Percentiles rank a stretch among this genome's conserved stretches.
Conservation (phyloP, 257 asterid species). For the Salvia miltiorrhiza region DNA sequence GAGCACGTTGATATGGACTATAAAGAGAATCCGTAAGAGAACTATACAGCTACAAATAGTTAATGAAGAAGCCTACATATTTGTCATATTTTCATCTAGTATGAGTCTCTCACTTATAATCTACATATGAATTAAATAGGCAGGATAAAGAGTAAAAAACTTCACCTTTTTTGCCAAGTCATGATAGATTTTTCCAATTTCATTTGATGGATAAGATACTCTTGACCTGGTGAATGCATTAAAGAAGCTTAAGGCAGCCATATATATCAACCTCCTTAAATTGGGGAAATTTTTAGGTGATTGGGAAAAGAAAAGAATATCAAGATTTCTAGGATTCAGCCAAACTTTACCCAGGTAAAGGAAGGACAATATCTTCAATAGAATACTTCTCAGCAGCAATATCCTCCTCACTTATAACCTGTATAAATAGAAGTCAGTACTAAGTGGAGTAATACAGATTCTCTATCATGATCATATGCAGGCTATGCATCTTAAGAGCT, state of each 20-base stretch:
- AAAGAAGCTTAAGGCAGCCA: constrained; percentile 13
- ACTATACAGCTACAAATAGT: not conserved
- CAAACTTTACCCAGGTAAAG: constrained; percentile 84
- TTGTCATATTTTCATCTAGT: constrained; percentile 5
- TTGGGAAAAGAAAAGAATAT: constrained; percentile 12
- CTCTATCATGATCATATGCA: not conserved
- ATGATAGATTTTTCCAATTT: constrained; percentile 62
- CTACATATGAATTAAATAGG: constrained; percentile 5
- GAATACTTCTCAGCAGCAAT: constrained; percentile 58
- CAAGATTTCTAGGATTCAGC: constrained; percentile 16
- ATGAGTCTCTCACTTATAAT: not conserved
- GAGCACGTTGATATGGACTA: too few relatives aligned
- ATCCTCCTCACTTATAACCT: constrained; percentile 79
- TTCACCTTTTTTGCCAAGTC: constrained; percentile 74
- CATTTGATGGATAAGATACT: constrained; percentile 77
- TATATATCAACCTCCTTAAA: constrained; percentile 4
- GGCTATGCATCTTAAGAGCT: constrained; percentile 6
- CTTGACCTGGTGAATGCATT: constrained; percentile 62
- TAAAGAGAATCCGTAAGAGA: too few relatives aligned
- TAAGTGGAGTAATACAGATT: constrained; percentile 16
- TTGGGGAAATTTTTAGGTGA: not conserved
- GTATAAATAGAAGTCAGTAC: constrained; percentile 30
- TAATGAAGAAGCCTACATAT: not conserved
- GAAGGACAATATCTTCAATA: constrained; percentile 77
- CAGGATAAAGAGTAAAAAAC: constrained; percentile 11